Evolutionary conservation across 345 rosid genomes (phyloP).

Genomic region (Eucalyptus cloeziana): DNA sequence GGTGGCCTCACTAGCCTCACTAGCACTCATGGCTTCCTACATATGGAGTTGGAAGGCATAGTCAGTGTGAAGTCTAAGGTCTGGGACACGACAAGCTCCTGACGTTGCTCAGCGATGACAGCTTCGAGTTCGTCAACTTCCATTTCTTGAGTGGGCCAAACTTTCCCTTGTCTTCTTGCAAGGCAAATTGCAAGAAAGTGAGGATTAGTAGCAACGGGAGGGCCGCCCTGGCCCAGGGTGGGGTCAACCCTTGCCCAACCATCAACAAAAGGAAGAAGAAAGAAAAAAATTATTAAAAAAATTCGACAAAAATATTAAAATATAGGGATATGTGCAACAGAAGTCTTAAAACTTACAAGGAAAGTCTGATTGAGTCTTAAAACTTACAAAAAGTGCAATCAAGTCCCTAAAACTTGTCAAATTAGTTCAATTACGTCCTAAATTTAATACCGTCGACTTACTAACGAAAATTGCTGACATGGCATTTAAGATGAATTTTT

Average conservation of each 20-base stretch:
- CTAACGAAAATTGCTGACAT: too few species aligned
- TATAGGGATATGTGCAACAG: too few species aligned
- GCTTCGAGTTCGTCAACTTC: neutral
- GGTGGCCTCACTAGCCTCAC: neutral
- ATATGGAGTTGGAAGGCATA: neutral
- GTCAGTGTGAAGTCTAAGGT: neutral
- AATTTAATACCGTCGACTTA: too few species aligned
- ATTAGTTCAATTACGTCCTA: too few species aligned
- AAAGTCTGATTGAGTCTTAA: too few species aligned
- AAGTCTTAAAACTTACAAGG: too few species aligned
- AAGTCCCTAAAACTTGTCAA: too few species aligned
- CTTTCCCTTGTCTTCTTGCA: neutral
- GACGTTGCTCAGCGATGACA: neutral
- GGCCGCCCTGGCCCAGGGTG: neutral
- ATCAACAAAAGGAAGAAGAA: neutral
- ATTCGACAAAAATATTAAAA: rapidly evolving
- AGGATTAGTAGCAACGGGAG: neutral
- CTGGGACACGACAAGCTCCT: neutral
- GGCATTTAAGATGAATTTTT: too few species aligned
- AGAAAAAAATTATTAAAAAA: neutral
- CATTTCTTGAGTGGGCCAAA: neutral
- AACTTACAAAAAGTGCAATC: too few species aligned
- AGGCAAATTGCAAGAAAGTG: neutral
- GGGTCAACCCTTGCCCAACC: neutral
- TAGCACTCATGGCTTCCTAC: neutral